phyloP scores from a whole-genome alignment of 768 basidiomycete genomes.

The Steccherinum ochraceum region DNA sequence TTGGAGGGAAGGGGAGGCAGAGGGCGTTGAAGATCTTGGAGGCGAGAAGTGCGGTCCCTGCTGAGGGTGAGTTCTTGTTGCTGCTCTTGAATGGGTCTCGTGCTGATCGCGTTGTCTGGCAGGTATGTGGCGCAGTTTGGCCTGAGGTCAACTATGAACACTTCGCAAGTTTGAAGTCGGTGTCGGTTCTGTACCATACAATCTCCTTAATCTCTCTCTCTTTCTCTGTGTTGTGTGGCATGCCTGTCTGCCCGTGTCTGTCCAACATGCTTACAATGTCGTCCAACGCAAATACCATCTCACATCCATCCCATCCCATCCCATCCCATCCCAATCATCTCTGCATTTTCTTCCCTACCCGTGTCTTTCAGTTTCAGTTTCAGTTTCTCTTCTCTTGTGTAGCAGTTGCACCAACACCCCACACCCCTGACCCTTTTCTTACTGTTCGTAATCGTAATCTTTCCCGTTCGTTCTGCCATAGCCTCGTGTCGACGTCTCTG shows the following conservation, averaged over 20 bases:
- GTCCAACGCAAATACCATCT: neutral
- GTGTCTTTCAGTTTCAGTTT: conserved; percentile 10
- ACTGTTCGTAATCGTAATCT: conserved; percentile 1
- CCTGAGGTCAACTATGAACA: conserved; percentile 34
- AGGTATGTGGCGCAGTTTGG: conserved; percentile 82
- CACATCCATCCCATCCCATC: neutral
- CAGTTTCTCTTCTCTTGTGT: conserved; percentile 21
- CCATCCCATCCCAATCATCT: neutral
- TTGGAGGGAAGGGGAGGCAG: conserved; percentile 40
- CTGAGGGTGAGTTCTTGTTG: conserved; percentile 15
- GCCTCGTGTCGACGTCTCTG: conserved; percentile 12
- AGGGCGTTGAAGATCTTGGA: conserved; percentile 66
- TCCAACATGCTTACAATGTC: neutral
- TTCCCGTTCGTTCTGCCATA: conserved; percentile 11
- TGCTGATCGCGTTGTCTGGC: conserved; percentile 26
- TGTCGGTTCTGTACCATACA: too few relatives aligned
- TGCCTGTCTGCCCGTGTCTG: neutral
- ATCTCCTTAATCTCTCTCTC: neutral
- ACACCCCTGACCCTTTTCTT: too few relatives aligned
- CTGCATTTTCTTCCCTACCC: neutral
- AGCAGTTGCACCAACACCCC: neutral
- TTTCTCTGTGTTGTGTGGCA: too few relatives aligned
- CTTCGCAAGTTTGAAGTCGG: neutral
- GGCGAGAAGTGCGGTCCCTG: conserved; percentile 58
- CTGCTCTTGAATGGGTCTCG: neutral